Evolutionary conservation across 2,329 filamentous ascomycete species (phyloP).

Genomic region (Aspergillus felis): DNA sequence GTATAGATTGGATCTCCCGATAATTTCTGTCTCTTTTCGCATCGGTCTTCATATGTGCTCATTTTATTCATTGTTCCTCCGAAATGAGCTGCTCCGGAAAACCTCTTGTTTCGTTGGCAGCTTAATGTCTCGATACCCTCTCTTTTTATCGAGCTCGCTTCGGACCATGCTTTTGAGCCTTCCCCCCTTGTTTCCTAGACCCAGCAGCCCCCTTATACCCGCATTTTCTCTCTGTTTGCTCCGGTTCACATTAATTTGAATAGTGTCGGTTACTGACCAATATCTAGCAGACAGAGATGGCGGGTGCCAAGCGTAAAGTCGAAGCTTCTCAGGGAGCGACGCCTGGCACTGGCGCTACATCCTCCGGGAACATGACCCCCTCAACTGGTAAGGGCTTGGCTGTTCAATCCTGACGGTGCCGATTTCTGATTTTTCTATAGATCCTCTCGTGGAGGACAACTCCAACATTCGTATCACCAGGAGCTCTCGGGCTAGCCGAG

Average conservation of each 20-base stretch:
- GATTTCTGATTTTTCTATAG: conserved; percentile 13
- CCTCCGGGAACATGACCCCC: conserved; percentile 17
- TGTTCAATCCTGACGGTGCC: background rate
- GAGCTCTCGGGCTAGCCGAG: conserved; percentile 20
- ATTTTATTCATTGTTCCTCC: background rate
- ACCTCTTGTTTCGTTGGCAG: background rate
- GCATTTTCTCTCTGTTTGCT: background rate
- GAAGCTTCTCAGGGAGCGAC: conserved; percentile 21
- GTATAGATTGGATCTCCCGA: background rate
- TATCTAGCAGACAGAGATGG: conserved; percentile 29
- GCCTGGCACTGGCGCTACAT: conserved; percentile 11
- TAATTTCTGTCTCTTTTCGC: background rate
- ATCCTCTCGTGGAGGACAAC: conserved; percentile 12
- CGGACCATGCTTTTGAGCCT: background rate
- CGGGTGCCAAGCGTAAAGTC: conserved; percentile 33
- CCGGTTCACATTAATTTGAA: background rate
- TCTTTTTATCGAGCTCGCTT: background rate
- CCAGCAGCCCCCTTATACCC: background rate
- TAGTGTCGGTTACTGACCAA: conserved; percentile 5
- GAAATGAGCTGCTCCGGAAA: background rate
- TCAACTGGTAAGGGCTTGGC: conserved; percentile 19
- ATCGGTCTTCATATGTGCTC: background rate
- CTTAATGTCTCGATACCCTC: background rate
- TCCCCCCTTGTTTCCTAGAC: background rate
- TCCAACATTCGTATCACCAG: conserved; percentile 19